phyloP scores from a whole-genome alignment of 345 rosid genomes.

The Syzygium aromaticum region DNA sequence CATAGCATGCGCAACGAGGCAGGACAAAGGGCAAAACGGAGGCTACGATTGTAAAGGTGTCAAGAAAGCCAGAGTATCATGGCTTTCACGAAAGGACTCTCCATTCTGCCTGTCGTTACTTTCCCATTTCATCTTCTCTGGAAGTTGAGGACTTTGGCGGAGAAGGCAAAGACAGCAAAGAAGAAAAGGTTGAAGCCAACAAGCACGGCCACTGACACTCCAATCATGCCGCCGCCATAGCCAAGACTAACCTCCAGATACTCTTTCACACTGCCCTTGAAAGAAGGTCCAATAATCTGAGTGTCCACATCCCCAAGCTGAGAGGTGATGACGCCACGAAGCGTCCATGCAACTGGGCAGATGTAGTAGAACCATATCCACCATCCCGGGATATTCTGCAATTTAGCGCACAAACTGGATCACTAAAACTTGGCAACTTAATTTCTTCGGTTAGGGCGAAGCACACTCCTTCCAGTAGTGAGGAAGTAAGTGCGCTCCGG shows the following conservation, averaged over 20 bases:
- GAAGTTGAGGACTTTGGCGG: conserved; percentile 66
- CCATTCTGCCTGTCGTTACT: not conserved
- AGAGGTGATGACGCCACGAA: conserved; percentile 59
- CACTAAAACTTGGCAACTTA: not conserved
- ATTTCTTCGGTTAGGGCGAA: not conserved
- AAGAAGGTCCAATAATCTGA: conserved; percentile 38
- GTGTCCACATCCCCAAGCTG: conserved; percentile 81
- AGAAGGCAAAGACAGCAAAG: conserved; percentile 55
- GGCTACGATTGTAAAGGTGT: not conserved
- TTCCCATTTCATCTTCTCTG: conserved; percentile 43
- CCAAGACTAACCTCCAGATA: conserved; percentile 45
- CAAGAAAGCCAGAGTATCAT: not conserved
- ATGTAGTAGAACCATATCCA: conserved; percentile 95
- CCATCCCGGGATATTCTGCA: conserved; percentile 79
- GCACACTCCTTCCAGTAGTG: not conserved
- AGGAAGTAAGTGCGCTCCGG: not conserved
- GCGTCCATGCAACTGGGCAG: conserved; percentile 82
- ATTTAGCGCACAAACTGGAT: not conserved
- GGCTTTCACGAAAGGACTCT: not conserved
- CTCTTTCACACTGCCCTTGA: conserved; percentile 53
- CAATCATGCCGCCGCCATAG: conserved; percentile 29
- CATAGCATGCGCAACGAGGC: not conserved
- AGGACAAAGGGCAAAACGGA: not conserved
- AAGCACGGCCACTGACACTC: conserved; percentile 44
- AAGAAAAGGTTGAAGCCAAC: conserved; percentile 46